Base-by-base conservation (phyloP, 345 rosid species). In the Diplotaxis tenuifolia region DNA sequence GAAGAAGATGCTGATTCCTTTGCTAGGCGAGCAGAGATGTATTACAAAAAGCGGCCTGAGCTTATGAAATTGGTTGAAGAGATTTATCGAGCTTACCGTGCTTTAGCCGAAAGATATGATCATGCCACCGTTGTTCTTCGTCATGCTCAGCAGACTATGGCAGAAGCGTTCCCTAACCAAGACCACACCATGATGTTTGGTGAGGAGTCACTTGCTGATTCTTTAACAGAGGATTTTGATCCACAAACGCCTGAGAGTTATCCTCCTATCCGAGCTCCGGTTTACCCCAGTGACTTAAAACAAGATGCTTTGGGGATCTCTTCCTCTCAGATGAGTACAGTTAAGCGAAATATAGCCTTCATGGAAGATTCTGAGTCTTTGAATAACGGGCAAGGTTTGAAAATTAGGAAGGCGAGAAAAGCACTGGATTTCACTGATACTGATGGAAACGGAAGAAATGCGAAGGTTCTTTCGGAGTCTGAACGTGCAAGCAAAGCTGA, bases 71-170 rank as follows among this genome's bases (percentile, higher is more conserved):
- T n/a, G n/a, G n/a, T n/a, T n/a, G n/a, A n/a, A n/a, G n/a, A 96
- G 82, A 90, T 96, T 76, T 96, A 92, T 75, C 85, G 99, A 77
- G 98, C 94, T 2, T 96, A 96, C 62, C 96, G 99, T 78, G 97
- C 97, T 23, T 82, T 96, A 79, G 98, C 99, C 67, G 99, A 89
- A 84, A 87, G 99, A 87, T 96, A 96, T 58, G 94, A 92, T 84
- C 88, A 96, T 80, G 99, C 99, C 1, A 96, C 96, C 0, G 97
- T 92, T 55, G 97, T 82, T 34, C 81, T 96, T 65, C 96, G 85
- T 71, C 99, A 96, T 80, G 97, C 97, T 58, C 99, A 96, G 65
- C 80, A 80, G 73, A 85, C 97, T 66, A 90, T 96, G 94, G 84
- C 96, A 25, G 97, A 92, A 83, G 98, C 90, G 19, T 95, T 92